phyloP scores from a whole-genome alignment of 108 stramenopile genomes.

The Pseudonitzschia multiseries region DNA sequence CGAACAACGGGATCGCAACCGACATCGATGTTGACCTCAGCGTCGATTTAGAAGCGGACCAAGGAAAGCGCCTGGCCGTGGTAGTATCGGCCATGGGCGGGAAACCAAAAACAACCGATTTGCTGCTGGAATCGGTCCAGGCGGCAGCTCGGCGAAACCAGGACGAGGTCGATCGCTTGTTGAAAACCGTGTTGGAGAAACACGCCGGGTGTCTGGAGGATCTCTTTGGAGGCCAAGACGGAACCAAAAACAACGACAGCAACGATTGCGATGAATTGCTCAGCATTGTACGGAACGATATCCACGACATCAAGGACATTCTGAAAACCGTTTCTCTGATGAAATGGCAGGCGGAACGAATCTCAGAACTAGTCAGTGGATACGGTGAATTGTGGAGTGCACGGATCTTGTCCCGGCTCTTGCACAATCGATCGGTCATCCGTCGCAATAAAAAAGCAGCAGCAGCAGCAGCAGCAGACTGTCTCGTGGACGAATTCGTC shows the following conservation, averaged over 20 bases:
- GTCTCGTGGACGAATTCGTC: conserved; percentile 31
- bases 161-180: conserved; percentile 32
- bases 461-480: neutral
- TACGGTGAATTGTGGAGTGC: conserved; percentile 91
- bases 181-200: conserved; percentile 46
- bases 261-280: conserved; percentile 28
- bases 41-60: too few relatives aligned
- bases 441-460: too few relatives aligned
- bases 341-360: conserved; percentile 71
- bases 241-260: conserved; percentile 25
- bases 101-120: conserved; percentile 88
- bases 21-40: conserved; percentile 26
- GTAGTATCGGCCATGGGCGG: conserved; percentile 93
- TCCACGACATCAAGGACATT: conserved; percentile 74
- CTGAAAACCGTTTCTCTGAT: conserved; percentile 80
- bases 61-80: conserved; percentile 39
- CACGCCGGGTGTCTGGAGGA: conserved; percentile 47
- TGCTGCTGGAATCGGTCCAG: conserved; percentile 70
- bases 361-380: conserved; percentile 69
- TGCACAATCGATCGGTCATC: conserved; percentile 33
- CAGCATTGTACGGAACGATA: conserved; percentile 48
- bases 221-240: conserved; percentile 30
- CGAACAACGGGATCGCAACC: conserved; percentile 41
- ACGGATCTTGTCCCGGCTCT: conserved; percentile 58
- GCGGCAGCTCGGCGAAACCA: conserved; percentile 53